Conservation (phyloP, 106 monocot species). For the Hemerocallis citrina region DNA sequence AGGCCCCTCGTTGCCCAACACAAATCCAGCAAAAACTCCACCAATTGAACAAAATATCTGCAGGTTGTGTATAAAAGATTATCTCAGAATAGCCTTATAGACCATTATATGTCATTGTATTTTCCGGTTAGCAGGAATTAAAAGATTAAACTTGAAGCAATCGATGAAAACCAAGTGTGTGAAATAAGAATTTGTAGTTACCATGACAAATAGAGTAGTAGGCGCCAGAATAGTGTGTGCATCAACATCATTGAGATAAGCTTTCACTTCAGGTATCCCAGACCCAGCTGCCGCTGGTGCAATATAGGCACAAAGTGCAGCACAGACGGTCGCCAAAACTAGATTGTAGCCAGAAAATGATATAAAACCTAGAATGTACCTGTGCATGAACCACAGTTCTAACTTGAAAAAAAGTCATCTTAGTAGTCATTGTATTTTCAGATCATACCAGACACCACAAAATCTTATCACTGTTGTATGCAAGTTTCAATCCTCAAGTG, state of each 20-base stretch:
- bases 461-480: no score
- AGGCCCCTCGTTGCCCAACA: slow-evolving; percentile 69
- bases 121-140: neutral
- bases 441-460: no score
- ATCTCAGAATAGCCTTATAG: neutral
- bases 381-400: slow-evolving; percentile 46
- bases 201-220: slow-evolving; percentile 86
- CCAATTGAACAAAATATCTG: slow-evolving; percentile 66
- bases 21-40: slow-evolving; percentile 70
- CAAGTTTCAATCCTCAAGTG: no score
- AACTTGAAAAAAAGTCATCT: no score
- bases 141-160: slow-evolving; percentile 1
- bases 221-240: slow-evolving; percentile 80
- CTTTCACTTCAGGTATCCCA: slow-evolving; percentile 92
- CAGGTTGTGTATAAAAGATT: neutral
- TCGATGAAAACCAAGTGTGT: neutral
- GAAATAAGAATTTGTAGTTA: slow-evolving; percentile 1
- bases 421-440: no score
- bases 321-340: slow-evolving; percentile 47
- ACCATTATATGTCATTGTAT: neutral
- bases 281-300: slow-evolving; percentile 90
- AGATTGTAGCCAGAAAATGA: slow-evolving; percentile 61
- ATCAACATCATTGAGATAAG: slow-evolving; percentile 87
- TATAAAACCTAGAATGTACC: slow-evolving; percentile 48
- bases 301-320: slow-evolving; percentile 73